These are phyloP conservation scores for Neofusicoccum ribis DNA, from an alignment of 2,329 filamentous ascomycete species.

Conservation along the genomic window DNA sequence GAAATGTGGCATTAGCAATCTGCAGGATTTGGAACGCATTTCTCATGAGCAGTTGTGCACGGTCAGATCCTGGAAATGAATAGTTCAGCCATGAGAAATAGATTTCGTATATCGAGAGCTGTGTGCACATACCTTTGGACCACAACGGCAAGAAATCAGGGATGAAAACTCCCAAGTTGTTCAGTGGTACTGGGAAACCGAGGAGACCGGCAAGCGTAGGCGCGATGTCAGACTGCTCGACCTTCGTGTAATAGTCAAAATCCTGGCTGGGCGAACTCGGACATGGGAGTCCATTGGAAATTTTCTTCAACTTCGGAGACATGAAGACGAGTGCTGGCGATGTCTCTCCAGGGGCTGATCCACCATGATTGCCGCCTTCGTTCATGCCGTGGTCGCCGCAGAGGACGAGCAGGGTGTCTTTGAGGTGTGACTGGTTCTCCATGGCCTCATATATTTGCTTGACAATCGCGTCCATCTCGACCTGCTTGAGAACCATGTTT, in stretches of 20 bases:
- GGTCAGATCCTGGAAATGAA: conserved; percentile 49
- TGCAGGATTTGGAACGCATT: conserved; percentile 81
- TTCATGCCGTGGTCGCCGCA: conserved; percentile 99
- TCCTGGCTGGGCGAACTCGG: conserved; percentile 65
- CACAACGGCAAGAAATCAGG: conserved; percentile 77
- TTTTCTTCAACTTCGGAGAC: conserved; percentile 72
- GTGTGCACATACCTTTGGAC: conserved; percentile 54
- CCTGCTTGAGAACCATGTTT: conserved; percentile 90
- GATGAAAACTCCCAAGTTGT: conserved; percentile 87
- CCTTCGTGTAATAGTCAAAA: conserved; percentile 77
- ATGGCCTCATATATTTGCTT: conserved; percentile 75
- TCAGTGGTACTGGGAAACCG: conserved; percentile 83
- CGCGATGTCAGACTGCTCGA: conserved; percentile 94
- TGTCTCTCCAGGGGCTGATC: conserved; percentile 89
- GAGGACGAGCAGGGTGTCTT: conserved; percentile 78
- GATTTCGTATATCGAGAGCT: neutral
- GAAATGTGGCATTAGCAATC: conserved; percentile 74
- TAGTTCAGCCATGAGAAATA: neutral
- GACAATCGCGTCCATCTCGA: conserved; percentile 88
- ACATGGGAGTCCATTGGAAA: conserved; percentile 47
- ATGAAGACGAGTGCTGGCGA: conserved; percentile 90
- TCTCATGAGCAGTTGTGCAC: conserved; percentile 67
- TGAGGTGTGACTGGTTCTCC: conserved; percentile 66
- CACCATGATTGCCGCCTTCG: conserved; percentile 94
- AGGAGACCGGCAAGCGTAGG: conserved; percentile 85